phyloP scores from a whole-genome alignment of 129 eudicot genomes.

The Calendula officinalis region DNA sequence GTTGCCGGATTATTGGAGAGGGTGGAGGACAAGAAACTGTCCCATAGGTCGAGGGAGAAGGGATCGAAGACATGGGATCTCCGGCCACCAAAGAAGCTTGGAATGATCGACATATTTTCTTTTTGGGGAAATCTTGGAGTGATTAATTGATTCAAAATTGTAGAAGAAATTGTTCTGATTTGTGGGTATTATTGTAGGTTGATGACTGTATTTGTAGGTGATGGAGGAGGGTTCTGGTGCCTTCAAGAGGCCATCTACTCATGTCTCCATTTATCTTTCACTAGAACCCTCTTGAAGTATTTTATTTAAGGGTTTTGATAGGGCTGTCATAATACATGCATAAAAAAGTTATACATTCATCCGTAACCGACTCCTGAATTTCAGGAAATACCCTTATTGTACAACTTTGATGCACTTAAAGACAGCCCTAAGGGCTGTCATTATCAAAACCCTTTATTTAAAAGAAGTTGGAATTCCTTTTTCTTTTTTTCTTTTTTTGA shows the following conservation, averaged over 20 bases:
- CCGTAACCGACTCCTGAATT: too few relatives aligned
- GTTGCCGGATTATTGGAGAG: conserved; percentile 8
- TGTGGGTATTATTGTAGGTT: background rate
- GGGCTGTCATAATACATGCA: too few relatives aligned
- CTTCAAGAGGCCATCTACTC: background rate
- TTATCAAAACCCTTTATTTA: too few relatives aligned
- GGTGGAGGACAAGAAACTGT: conserved; percentile 21
- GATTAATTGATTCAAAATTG: background rate
- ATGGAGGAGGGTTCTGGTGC: background rate
- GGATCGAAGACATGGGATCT: conserved; percentile 42
- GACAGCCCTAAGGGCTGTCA: too few relatives aligned
- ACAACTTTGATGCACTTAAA: too few relatives aligned
- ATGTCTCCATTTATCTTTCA: background rate
- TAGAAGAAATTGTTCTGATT: background rate
- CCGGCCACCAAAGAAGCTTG: conserved; percentile 46
- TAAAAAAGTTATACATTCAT: too few relatives aligned
- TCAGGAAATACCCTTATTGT: too few relatives aligned
- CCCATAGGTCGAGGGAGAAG: conserved; percentile 30
- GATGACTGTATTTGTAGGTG: background rate
- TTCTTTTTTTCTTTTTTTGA: too few relatives aligned
- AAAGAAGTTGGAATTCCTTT: too few relatives aligned
- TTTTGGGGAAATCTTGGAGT: background rate
- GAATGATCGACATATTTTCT: conserved; percentile 41
- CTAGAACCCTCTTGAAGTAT: background rate
- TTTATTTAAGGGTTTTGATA: too few relatives aligned